Percentiles rank a stretch among this genome's conserved stretches.
phyloP scores from a whole-genome alignment of 768 basidiomycete species.

The Coprinopsis strossmayeri region DNA sequence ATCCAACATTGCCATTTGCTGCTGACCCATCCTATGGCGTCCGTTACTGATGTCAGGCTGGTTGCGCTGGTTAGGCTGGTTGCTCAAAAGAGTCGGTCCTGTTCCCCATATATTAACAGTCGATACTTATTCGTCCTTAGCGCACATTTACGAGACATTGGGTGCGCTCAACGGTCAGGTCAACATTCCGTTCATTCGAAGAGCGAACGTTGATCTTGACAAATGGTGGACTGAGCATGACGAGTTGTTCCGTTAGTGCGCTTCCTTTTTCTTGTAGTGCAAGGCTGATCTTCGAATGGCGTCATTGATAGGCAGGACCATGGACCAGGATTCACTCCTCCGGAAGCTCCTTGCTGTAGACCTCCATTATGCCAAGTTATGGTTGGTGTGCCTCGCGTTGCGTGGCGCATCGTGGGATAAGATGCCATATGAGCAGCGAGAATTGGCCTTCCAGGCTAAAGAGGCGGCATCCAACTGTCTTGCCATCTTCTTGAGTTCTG shows the following conservation, averaged over 20 bases:
- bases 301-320: constrained; percentile 62
- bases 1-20: constrained; percentile 80
- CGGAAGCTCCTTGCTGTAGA: constrained; percentile 86
- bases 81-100: constrained; percentile 73
- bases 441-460: constrained; percentile 92
- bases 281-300: no score
- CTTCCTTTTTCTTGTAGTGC: background rate
- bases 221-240: constrained; percentile 92
- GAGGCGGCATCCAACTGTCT: constrained; percentile 86
- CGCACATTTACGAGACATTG: constrained; percentile 90
- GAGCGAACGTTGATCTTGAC: constrained; percentile 80
- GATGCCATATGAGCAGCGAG: constrained; percentile 92
- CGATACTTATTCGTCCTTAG: no score
- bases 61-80: constrained; percentile 87
- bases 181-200: constrained; percentile 79
- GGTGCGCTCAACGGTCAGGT: constrained; percentile 82
- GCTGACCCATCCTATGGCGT: constrained; percentile 79
- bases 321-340: constrained; percentile 81
- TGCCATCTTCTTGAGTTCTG: constrained; percentile 74
- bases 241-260: constrained; percentile 63
- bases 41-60: constrained; percentile 84
- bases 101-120: background rate
- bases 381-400: constrained; percentile 90
- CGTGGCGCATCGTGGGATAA: constrained; percentile 94
- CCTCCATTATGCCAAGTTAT: constrained; percentile 88